Evolutionary conservation across 2,329 filamentous ascomycete species (phyloP), one percentile per base, ranked within the genome.

Genomic region (Atkinsonella texensis): DNA sequence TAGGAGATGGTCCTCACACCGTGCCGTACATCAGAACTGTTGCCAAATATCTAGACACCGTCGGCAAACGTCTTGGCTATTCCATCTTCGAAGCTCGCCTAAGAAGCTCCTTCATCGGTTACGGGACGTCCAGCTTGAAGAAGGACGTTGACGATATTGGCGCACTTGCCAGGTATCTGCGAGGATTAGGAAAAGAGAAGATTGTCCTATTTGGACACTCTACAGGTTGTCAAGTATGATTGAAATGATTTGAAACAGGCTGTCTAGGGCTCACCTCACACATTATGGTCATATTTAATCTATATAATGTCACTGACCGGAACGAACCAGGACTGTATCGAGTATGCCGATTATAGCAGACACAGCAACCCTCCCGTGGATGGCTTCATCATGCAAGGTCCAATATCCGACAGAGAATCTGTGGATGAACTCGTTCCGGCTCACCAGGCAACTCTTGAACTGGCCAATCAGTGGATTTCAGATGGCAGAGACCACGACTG

Each of bases 361-460:
- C 59, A 72, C 38, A 60, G 61, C 6, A 66, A 68, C 41, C 68
- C 77, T 12, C 76, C 79, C 0, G 69, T 95, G 1, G 80, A 93
- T 54, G 89, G 85, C 38, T 83, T 82, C 47, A 84, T 95, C 44
- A 69, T 95, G 51, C 89, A 95, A 65, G 88, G 84, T 0, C 83
- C 87, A 0, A 83, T 90, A 3, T 87, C 81, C 1, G 89, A 95
- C 64, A 76, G 88, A 32, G 84, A 94, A 63, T 78, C 75, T 0
- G 61, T 85, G 11, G 67, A 67, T 2, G 61, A 69, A 4, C 62
- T 75, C 7, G 68, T 80, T 48, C 60, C 70, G 4, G 67, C 73
- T 6, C 67, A 78, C 54, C 68, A 74, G 15, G 65, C 64, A 48
- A 71, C 66, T 51, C 59, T 83, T 10, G 65, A 70, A 1, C 60